phyloP scores from a whole-genome alignment of 306 rosid species.

The Cucumis cinereus region DNA sequence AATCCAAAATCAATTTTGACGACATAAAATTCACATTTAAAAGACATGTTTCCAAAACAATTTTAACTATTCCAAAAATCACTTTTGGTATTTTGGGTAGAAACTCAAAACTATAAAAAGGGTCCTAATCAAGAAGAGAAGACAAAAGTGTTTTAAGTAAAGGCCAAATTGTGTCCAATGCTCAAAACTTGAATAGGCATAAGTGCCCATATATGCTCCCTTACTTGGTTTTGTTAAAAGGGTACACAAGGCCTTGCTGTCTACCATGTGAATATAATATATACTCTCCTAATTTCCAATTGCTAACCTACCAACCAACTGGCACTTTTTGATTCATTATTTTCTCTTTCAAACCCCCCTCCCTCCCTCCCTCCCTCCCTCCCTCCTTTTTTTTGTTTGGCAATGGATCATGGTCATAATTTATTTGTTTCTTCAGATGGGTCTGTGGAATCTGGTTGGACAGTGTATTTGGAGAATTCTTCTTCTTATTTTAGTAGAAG shows the following conservation, averaged over 20 bases:
- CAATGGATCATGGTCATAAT: neutral
- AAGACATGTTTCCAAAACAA: too few species aligned
- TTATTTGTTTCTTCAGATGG: constrained; percentile 44
- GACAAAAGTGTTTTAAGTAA: neutral
- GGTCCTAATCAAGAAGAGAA: neutral
- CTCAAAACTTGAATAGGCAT: neutral
- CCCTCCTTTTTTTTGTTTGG: neutral
- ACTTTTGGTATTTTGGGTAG: too few species aligned
- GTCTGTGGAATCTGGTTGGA: constrained; percentile 80
- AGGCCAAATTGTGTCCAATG: neutral
- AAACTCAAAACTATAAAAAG: neutral
- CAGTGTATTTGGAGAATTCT: constrained; percentile 55
- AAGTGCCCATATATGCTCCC: neutral
- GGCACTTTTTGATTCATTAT: constrained; percentile 34
- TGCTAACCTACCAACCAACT: constrained; percentile 48
- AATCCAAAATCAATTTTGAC: too few species aligned
- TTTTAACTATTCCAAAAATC: too few species aligned
- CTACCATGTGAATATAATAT: constrained; percentile 44
- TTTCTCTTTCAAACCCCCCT: constrained; percentile 6
- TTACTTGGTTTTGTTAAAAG: constrained; percentile 45
- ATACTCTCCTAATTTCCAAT: constrained; percentile 3
- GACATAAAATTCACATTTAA: too few species aligned
- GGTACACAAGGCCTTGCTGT: constrained; percentile 63
- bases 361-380: neutral
- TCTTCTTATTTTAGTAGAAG: neutral